Evolutionary conservation across 768 basidiomycete genomes (phyloP), one percentile per base, ranked within the genome.

Genomic region (Podaxis sp.): DNA sequence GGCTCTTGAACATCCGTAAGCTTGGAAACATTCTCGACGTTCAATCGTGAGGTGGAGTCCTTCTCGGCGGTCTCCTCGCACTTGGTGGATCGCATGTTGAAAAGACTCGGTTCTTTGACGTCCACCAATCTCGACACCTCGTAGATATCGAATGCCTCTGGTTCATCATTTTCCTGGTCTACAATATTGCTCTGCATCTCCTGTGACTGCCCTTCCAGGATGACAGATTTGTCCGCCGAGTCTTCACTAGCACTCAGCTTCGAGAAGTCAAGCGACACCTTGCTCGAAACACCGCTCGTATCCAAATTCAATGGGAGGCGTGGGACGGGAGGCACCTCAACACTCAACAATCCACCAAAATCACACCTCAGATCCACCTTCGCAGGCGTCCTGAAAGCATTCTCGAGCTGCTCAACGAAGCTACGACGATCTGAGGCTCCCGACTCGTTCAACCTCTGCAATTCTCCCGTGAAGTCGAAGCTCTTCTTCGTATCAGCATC

Each of bases 391-490:
- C 84, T 80, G 78, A 93, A 93, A 0, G 91, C 90, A 56, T 80
- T 87, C 76, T 93, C 91, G 24, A 93, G 75, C 73, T 94, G 87
- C 72, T 92, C 90, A 3, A 93, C 87, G 69, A 94, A 94, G 73
- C 91, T 93, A 12, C 73, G 78, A 10, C 90, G 76, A 68, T 91
- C 86, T 1, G 86, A 87, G 1, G 69, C 89, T 37, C 88, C 88
- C 5, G 85, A 87, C 66, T 90, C 87, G 58, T 88, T 87, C 54
- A 93, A 78, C 67, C 77, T 86, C 72, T 82, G 75, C 57, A 93
- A 73, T 71, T 93, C 92, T 41, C 87, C 89, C 0, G 92, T 94
- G 69, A 93, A 94, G 68, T 94, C 91, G 64, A 93, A 94, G 1
- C 87, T 89, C 67, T 83, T 88, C 76, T 87, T 91, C 0, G 91